These are phyloP conservation scores for Dictyostelium firmibasis DNA, from an alignment of 78 protist genomes.

Conservation along the genomic window DNA sequence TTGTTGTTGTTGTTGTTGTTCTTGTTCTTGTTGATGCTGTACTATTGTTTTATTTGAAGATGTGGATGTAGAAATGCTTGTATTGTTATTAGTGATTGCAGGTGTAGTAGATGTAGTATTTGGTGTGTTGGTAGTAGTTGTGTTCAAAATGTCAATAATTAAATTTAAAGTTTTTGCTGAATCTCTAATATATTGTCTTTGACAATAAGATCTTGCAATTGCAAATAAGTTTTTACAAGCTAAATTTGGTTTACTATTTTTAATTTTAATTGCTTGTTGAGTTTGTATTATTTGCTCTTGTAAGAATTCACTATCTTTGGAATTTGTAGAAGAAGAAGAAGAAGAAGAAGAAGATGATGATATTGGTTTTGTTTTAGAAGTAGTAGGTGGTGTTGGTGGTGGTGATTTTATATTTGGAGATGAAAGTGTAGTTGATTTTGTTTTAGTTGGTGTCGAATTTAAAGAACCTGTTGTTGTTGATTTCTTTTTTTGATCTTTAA, in stretches of 20 bases:
- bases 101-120: not conserved
- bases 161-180: constrained; percentile 26
- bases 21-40: too few species aligned
- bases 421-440: constrained; percentile 8
- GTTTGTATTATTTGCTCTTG: constrained; percentile 4
- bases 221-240: constrained; percentile 42
- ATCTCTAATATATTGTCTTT: constrained; percentile 30
- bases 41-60: too few species aligned
- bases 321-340: not conserved
- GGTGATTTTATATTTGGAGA: not conserved
- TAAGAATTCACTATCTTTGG: not conserved
- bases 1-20: not conserved
- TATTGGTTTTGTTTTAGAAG: not conserved
- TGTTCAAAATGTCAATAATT: not conserved
- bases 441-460: not conserved
- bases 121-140: not conserved
- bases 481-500: constrained; percentile 39
- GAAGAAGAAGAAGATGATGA: not conserved
- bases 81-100: not conserved
- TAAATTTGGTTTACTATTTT: constrained; percentile 35
- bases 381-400: not conserved
- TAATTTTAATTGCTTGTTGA: constrained; percentile 6
- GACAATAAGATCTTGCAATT: constrained; percentile 35
- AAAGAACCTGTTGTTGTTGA: not conserved
- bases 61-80: too few species aligned